These are phyloP conservation scores for Sanchytrium tribonematis DNA, from an alignment of 371 early-diverging fungal genomes.

Conservation along the genomic window DNA sequence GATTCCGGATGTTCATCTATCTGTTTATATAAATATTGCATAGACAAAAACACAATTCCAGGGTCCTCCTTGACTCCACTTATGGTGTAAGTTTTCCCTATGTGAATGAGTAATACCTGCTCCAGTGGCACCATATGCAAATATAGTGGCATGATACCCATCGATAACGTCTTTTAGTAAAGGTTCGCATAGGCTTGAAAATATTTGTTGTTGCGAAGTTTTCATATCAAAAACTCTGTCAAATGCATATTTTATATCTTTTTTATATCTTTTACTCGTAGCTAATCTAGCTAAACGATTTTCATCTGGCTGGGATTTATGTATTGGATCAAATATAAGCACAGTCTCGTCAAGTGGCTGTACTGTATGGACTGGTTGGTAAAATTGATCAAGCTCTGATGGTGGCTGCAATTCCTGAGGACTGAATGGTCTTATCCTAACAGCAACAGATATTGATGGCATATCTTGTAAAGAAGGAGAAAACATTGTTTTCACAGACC, in stretches of 20 bases:
- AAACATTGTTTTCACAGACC: too few relatives aligned
- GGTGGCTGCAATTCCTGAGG: not conserved
- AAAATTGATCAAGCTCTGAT: not conserved
- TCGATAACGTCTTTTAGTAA: slow-evolving; percentile 17
- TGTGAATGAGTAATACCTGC: slow-evolving; percentile 34
- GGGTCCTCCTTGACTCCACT: slow-evolving; percentile 27
- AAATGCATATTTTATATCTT: slow-evolving; percentile 22
- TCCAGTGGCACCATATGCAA: slow-evolving; percentile 56
- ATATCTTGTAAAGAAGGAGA: too few relatives aligned
- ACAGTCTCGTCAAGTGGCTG: not conserved
- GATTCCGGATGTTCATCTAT: slow-evolving; percentile 12
- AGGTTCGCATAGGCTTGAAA: slow-evolving; percentile 10
- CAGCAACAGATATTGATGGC: not conserved
- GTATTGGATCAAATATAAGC: not conserved
- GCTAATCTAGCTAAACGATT: not conserved
- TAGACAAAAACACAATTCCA: slow-evolving; percentile 38
- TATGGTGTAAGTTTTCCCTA: slow-evolving; percentile 29
- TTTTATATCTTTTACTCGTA: slow-evolving; percentile 6
- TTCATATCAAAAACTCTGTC: slow-evolving; percentile 28
- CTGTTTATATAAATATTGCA: slow-evolving; percentile 35
- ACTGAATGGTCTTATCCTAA: not conserved
- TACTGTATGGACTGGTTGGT: not conserved
- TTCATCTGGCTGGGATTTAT: not conserved
- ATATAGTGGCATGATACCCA: slow-evolving; percentile 38
- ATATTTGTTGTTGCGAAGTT: slow-evolving; percentile 22